A percentile compares a stretch with the other conserved stretches of the same genome.
Conservation (phyloP, 768 basidiomycete genomes). For the Asterophora lycoperdoides region DNA sequence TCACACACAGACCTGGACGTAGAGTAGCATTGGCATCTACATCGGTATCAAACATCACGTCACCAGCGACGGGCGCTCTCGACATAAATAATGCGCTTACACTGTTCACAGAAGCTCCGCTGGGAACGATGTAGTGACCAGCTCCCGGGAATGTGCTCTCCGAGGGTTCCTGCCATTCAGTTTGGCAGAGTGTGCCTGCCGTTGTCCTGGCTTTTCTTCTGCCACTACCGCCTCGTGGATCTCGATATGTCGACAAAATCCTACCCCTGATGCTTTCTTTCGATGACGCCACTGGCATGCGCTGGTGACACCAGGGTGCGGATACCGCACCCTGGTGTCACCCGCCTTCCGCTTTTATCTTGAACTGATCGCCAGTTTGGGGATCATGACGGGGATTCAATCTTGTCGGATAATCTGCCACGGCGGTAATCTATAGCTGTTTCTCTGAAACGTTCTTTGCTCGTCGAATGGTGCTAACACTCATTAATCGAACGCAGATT, state of each 20-base stretch:
- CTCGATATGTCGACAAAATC: constrained; percentile 6
- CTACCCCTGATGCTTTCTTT: constrained; percentile 8
- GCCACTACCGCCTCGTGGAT: not conserved
- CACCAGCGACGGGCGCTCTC: constrained; percentile 17
- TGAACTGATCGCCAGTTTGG: constrained; percentile 6
- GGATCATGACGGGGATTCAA: constrained; percentile 6
- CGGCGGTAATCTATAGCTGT: constrained; percentile 5
- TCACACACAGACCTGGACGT: constrained; percentile 3
- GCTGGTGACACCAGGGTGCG: too few species aligned
- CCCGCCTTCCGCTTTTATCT: constrained; percentile 6
- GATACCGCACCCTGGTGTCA: constrained; percentile 2
- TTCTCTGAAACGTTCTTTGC: constrained; percentile 11
- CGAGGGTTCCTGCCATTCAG: constrained; percentile 1
- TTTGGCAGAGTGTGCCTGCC: not conserved
- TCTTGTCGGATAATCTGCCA: constrained; percentile 10
- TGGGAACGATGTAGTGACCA: constrained; percentile 13
- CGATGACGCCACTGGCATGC: constrained; percentile 10
- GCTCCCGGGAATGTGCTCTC: constrained; percentile 6
- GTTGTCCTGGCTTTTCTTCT: constrained; percentile 1
- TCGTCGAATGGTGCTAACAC: not conserved
- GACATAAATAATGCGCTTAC: constrained; percentile 6
- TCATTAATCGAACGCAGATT: constrained; percentile 9
- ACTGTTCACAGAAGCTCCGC: constrained; percentile 8
- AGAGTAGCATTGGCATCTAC: constrained; percentile 9
- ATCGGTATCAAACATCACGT: constrained; percentile 21